phyloP scores from a whole-genome alignment of 495 filamentous ascomycete species.

The Usnea hakonensis region DNA sequence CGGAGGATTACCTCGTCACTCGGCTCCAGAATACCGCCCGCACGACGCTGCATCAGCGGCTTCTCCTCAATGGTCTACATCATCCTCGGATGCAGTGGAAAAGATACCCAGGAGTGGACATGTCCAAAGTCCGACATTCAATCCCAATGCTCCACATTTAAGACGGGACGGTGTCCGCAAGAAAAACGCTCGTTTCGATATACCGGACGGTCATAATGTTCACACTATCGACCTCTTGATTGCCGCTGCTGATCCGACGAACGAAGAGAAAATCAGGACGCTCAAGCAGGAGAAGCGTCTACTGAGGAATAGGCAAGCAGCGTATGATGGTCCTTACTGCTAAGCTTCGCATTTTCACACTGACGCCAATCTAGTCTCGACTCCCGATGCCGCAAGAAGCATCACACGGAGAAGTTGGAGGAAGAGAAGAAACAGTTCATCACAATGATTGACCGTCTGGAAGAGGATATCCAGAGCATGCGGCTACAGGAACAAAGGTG shows the following conservation, averaged over 20 bases:
- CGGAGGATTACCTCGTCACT: conserved; percentile 21
- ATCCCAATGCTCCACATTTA: conserved; percentile 68
- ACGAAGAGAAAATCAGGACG: conserved; percentile 95
- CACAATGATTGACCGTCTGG: conserved; percentile 62
- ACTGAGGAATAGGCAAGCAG: conserved; percentile 89
- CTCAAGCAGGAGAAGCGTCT: conserved; percentile 97
- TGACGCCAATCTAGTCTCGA: conserved; percentile 61
- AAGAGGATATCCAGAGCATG: conserved; percentile 62
- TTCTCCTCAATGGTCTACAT: conserved; percentile 53
- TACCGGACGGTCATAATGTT: conserved; percentile 85
- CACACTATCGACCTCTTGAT: conserved; percentile 94
- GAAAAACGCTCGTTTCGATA: conserved; percentile 99
- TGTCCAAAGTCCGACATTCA: conserved; percentile 61
- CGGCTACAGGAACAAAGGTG: conserved; percentile 51
- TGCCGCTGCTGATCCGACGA: conserved; percentile 57
- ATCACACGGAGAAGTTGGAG: conserved; percentile 94
- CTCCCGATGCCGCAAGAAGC: conserved; percentile 96
- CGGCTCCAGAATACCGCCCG: conserved; percentile 38
- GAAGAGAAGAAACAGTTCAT: conserved; percentile 91
- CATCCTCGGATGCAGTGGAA: conserved; percentile 50
- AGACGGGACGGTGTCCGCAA: conserved; percentile 93
- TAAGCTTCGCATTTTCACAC: conserved; percentile 18
- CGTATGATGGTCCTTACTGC: conserved; percentile 51
- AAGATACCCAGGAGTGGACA: conserved; percentile 62
- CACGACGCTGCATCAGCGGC: conserved; percentile 38